Conservation (phyloP, 1,284 basidiomycete species). For the Cystobasidium sp. region DNA sequence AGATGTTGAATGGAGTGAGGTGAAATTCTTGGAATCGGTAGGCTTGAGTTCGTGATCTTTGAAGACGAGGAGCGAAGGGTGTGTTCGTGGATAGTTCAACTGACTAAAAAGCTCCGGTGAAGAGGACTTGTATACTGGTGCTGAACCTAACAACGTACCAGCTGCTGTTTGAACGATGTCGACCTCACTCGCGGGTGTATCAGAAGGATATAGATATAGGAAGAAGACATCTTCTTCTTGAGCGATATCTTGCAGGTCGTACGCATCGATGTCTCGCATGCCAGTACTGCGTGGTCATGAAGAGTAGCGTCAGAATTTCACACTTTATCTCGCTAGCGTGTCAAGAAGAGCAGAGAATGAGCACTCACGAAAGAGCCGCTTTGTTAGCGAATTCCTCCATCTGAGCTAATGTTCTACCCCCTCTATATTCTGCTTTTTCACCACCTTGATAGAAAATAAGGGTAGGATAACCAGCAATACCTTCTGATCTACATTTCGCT, state of each 20-base stretch:
- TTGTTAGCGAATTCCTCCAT: slow-evolving; percentile 73
- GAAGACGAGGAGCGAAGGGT: slow-evolving; percentile 52
- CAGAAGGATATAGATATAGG: slow-evolving; percentile 68
- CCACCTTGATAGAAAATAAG: slow-evolving; percentile 67
- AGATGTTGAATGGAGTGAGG: slow-evolving; percentile 35
- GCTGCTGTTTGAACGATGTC: slow-evolving; percentile 52
- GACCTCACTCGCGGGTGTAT: slow-evolving; percentile 56
- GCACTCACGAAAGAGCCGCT: slow-evolving; percentile 67
- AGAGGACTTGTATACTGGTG: slow-evolving; percentile 68
- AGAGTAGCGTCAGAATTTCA: too few relatives aligned
- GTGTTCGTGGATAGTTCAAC: slow-evolving; percentile 43
- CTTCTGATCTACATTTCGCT: slow-evolving; percentile 68
- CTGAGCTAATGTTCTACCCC: slow-evolving; percentile 69
- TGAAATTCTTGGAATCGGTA: slow-evolving; percentile 51
- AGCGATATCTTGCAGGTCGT: slow-evolving; percentile 63
- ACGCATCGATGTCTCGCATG: slow-evolving; percentile 61
- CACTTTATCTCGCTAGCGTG: too few relatives aligned
- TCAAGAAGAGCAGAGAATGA: neutral
- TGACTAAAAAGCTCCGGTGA: slow-evolving; percentile 50
- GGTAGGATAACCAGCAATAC: slow-evolving; percentile 77
- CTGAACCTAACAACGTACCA: slow-evolving; percentile 59
- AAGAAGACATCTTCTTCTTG: slow-evolving; percentile 70
- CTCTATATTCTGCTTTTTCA: slow-evolving; percentile 69
- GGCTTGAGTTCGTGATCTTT: slow-evolving; percentile 65
- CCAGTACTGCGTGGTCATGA: slow-evolving; percentile 55